Base-by-base conservation (phyloP, 208 protist genomes). In the Trypanosoma conorhini region DNA sequence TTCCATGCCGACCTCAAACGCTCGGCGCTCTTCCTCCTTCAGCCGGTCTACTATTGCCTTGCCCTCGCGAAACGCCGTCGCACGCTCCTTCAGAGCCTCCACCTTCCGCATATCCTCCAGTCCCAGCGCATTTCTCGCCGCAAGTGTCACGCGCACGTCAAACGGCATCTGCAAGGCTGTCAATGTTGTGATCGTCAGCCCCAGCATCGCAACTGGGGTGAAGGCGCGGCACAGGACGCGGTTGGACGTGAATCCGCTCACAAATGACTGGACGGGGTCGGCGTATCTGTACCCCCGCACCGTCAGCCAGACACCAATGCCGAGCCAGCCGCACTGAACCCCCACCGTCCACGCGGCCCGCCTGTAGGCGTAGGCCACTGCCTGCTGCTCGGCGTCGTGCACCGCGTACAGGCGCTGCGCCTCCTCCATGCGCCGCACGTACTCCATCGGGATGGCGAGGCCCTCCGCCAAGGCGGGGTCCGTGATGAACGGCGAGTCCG, bases 381-480 rank as follows among this genome's bases (percentile, higher is more conserved):
- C 75, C 33, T 58, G 54, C 58, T 86, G 72, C 79, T 84, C 67
- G 46, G 78, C 69, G 68, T 86, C 68, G 63, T 90, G 82, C 13
- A 81, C 46, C 51, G 85, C 69, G 57, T 79, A 93, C 28, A 79
- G 48, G 21, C 87, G 84, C 48, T 85, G 84, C 5, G 85, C 87
- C 42, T 88, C 87, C 52, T 91, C 88, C 61, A 94, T 84, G 52
- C 83, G 85, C 8, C 82, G 81, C 51, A 88, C 81, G 77, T 86
- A 83, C 57, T 79, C 72, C 9, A 69, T 66, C 12, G 88, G 79
- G 15, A 94, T 83, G 28, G 85, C 67, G 2, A 80, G 59, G 12
- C 68, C 70, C n/a, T 67, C 56, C 28, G 67, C 75, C 67, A 79
- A 64, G 1, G 72, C 70, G 2, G 83, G 81, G 59, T 89, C 76